Evolutionary conservation across 2,329 filamentous ascomycete genomes (phyloP), one percentile per base, ranked within the genome.

Genomic region (Colletotrichum salicis): DNA sequence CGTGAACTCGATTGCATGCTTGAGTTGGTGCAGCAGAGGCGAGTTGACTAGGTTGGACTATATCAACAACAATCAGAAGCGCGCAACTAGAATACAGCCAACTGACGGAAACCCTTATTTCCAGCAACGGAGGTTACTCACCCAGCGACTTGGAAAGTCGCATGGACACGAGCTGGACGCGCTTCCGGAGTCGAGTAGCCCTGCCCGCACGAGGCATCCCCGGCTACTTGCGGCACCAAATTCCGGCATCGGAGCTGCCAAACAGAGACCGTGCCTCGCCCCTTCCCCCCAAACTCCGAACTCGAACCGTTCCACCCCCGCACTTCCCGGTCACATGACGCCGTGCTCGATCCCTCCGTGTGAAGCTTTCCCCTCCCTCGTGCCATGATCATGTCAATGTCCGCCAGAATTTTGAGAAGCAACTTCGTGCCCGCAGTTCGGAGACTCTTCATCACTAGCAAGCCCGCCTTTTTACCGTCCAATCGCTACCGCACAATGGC

Each of bases 401-500:
- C 69, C 31, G 51, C 64, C 24, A 58, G 27, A n/a, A 19, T 56
- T 29, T 24, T 69, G 15, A 56, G 65, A 31, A 71, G 48, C 51
- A 35, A 35, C 35, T 60, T 64, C 65, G 35, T 58, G 37, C 65
- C 65, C 69, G 59, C 69, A 60, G 56, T 29, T 22, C 66, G 65
- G 37, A 56, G 13, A 37, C 62, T 52, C 2, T 35, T 54, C 35
- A 0, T 8, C 27, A 10, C 45, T 27, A 24, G 31, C 29, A 19
- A 12, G 24, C 37, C 33, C 2, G 19, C 19, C 41, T 48, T 19
- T 48, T 69, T 54, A 1, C 54, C 65, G 15, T 59, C 69, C 65
- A 64, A 5, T 41, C 33, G 62, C 31, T 29, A 52, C 29, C 59
- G 69, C 59, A 71, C 65, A 19, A 71, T 71, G 69, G 69, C 69